Conservation (phyloP, 2,329 filamentous ascomycete genomes). For the Stachybotrys chartarum region DNA sequence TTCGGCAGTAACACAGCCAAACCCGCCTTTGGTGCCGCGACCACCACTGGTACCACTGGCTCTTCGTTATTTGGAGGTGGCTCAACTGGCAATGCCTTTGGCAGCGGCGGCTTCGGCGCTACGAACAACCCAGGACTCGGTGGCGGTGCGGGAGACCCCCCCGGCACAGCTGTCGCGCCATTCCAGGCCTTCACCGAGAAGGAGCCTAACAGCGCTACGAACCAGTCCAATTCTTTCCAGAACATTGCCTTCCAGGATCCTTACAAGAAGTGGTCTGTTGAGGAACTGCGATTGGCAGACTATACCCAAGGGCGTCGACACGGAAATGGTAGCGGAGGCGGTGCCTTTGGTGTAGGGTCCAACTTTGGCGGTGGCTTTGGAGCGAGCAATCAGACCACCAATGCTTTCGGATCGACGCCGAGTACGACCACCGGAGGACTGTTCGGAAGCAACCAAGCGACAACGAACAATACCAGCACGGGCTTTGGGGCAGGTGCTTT, state of each 20-base stretch:
- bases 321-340: constrained; percentile 77
- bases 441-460: constrained; percentile 25
- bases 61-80: constrained; percentile 39
- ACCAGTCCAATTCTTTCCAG: constrained; percentile 57
- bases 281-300: constrained; percentile 74
- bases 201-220: constrained; percentile 50
- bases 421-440: constrained; percentile 26
- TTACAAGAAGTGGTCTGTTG: constrained; percentile 87
- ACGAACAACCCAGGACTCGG: constrained; percentile 43
- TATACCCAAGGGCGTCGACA: constrained; percentile 80
- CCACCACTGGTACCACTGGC: constrained; percentile 24
- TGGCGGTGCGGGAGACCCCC: constrained; percentile 47
- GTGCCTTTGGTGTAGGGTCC: constrained; percentile 67
- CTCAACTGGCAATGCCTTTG: constrained; percentile 19
- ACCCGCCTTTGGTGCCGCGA: constrained; percentile 39
- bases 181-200: constrained; percentile 70
- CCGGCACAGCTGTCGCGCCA: constrained; percentile 62
- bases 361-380: constrained; percentile 47
- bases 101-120: constrained; percentile 32
- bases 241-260: constrained; percentile 72
- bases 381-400: constrained; percentile 21
- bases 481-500: constrained; percentile 30
- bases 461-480: constrained; percentile 23
- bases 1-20: constrained; percentile 40
- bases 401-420: constrained; percentile 38